Conservation (phyloP, 306 rosid species). For the Prunus campanulata region DNA sequence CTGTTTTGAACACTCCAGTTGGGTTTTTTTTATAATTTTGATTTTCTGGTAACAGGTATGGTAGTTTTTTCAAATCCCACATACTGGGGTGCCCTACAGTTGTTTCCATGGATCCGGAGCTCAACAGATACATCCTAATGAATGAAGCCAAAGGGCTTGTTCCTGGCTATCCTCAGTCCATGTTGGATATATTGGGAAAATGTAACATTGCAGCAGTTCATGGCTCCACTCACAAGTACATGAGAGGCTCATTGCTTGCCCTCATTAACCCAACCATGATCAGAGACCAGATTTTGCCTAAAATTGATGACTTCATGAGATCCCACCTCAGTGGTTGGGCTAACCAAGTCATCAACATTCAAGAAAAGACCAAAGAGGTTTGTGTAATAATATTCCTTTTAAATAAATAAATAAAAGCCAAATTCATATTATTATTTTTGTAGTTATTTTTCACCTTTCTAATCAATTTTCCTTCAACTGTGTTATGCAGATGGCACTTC, state of each 20-base stretch:
- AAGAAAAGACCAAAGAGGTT: slow-evolving; percentile 88
- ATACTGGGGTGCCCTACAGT: slow-evolving; percentile 93
- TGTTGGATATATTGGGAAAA: slow-evolving; percentile 87
- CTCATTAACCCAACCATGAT: slow-evolving; percentile 70
- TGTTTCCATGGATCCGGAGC: slow-evolving; percentile 95
- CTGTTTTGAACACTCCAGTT: background rate
- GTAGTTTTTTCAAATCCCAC: slow-evolving; percentile 95
- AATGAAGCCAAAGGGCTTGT: slow-evolving; percentile 93
- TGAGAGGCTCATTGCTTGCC: slow-evolving; percentile 83
- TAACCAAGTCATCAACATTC: slow-evolving; percentile 66
- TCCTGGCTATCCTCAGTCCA: slow-evolving; percentile 96
- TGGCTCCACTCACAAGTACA: slow-evolving; percentile 89
- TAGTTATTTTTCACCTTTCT: background rate
- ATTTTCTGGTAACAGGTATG: slow-evolving; percentile 55
- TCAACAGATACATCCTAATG: slow-evolving; percentile 80
- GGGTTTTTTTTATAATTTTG: background rate
- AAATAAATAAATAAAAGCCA: too few species aligned
- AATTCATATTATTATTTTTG: background rate
- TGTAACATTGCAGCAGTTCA: slow-evolving; percentile 95
- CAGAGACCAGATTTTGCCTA: slow-evolving; percentile 68
- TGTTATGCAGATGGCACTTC: slow-evolving; percentile 74
- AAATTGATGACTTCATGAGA: slow-evolving; percentile 77
- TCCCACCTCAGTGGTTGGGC: slow-evolving; percentile 64
- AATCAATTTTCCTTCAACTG: background rate
- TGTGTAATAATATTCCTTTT: background rate